Evolutionary conservation across 352 stramenopile species (phyloP).

Genomic region (Phytopythium chamaehyphon): DNA sequence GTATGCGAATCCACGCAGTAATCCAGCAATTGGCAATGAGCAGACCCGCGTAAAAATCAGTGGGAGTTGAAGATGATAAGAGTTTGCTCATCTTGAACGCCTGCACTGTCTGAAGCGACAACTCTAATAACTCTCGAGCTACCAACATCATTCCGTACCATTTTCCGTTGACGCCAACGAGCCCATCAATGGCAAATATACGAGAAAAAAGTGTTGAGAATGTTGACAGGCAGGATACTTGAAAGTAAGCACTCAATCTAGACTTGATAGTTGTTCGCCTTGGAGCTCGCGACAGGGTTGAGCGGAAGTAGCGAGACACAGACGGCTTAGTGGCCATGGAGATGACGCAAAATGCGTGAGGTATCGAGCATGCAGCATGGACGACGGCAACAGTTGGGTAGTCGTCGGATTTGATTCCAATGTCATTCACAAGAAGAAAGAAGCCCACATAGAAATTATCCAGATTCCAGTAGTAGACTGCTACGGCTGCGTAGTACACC

Average conservation of each 20-base stretch:
- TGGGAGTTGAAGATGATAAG: constrained; percentile 14
- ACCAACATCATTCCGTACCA: constrained; percentile 16
- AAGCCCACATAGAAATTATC: constrained; percentile 6
- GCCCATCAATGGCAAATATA: not conserved
- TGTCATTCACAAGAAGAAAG: constrained; percentile 9
- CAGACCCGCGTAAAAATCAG: constrained; percentile 19
- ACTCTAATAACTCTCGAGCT: constrained; percentile 20
- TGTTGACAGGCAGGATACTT: not conserved
- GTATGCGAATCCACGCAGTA: constrained; percentile 17
- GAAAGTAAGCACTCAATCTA: not conserved
- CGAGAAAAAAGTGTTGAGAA: not conserved
- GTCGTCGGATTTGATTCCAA: constrained; percentile 9
- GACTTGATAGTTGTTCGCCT: not conserved
- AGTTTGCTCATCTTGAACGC: constrained; percentile 30
- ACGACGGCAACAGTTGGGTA: constrained; percentile 11
- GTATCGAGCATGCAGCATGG: constrained; percentile 10
- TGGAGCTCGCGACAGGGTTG: too few species aligned
- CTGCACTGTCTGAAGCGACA: constrained; percentile 22
- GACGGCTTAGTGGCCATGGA: constrained; percentile 13
- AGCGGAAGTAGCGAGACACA: not conserved
- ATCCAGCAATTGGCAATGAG: constrained; percentile 24
- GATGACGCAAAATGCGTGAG: constrained; percentile 11
- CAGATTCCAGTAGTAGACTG: constrained; percentile 11
- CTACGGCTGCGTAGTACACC: constrained; percentile 11
- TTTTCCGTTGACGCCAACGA: constrained; percentile 17